Percentiles rank a stretch among this genome's conserved stretches.
phyloP scores from a whole-genome alignment of 441 rosid species.

The Manihot esculenta region DNA sequence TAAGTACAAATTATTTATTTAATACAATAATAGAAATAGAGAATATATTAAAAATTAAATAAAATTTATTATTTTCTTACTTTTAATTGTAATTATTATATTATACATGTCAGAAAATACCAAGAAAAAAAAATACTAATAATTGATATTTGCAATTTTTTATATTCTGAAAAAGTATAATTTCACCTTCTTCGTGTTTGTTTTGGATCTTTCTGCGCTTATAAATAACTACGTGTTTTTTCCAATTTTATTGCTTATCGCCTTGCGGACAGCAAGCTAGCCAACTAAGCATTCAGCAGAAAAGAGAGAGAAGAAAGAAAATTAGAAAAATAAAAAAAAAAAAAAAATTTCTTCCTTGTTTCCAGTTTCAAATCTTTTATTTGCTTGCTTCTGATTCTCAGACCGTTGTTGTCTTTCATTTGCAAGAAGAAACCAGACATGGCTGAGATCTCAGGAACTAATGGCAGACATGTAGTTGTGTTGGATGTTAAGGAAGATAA shows the following conservation, averaged over 20 bases:
- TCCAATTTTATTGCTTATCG: neutral
- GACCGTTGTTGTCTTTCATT: slow-evolving; percentile 2
- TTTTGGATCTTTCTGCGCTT: slow-evolving; percentile 18
- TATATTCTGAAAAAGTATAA: neutral
- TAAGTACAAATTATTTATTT: too few relatives aligned
- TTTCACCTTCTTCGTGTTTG: neutral
- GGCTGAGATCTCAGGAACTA: slow-evolving; percentile 48
- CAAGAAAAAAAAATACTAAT: too few relatives aligned
- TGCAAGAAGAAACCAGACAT: slow-evolving; percentile 23
- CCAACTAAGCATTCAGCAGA: too few relatives aligned
- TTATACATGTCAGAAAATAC: neutral
- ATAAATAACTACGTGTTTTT: slow-evolving; percentile 29
- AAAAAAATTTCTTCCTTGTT: neutral
- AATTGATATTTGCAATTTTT: too few relatives aligned
- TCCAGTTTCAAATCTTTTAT: neutral
- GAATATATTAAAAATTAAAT: too few relatives aligned
- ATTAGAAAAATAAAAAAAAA: too few relatives aligned
- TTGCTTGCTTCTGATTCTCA: neutral
- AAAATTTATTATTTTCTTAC: too few relatives aligned
- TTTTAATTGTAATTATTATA: too few relatives aligned
- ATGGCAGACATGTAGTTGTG: slow-evolving; percentile 38
- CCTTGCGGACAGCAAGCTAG: neutral
- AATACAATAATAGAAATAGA: too few relatives aligned
- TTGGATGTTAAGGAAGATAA: slow-evolving; percentile 48
- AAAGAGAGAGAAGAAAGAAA: too few relatives aligned